Base-by-base conservation (phyloP, 2,329 filamentous ascomycete species). In the Penicillium sp. region DNA sequence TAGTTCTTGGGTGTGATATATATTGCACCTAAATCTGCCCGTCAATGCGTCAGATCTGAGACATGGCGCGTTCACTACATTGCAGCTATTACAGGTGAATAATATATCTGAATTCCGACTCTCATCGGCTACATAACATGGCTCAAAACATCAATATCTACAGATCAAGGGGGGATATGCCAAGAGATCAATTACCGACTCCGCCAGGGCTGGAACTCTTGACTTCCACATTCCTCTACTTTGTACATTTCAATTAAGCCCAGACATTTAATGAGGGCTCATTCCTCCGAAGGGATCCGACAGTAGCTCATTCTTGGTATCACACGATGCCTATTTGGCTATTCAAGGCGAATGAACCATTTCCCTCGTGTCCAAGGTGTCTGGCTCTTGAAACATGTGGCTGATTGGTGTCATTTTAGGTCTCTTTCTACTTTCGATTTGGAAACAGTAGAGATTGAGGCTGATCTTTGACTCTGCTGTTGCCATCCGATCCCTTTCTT, bases 371-470 rank as follows among this genome's bases (percentile, higher is more conserved):
- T 19, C 7, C 10, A 35, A 38, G 8, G n/a, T 21, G 41, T 49
- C 23, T n/a, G 43, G 12, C 27, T 12, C 51, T 25, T 62, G 57
- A 61, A 61, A 59, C 56, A 33, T 31, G 54, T 58, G 60, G 54
- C 52, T 58, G 42, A 37, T 42, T 27, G 13, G 9, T 31, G 31
- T 33, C 29, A 49, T 33, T 27, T 40, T 3, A 27, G 37, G 38
- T 31, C 40, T 21, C 19, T 45, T 35, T 12, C 12, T 12, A 19
- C 48, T 31, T 37, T 21, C 35, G 27, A 17, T 6, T 23, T 27
- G n/a, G 23, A 35, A 17, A 19, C 21, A 45, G 48, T 37, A 45
- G 19, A 10, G 19, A 33, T 23, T 21, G 21, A 45, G 29, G 8
- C 45, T 56, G 19, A 15, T 19, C 13, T 12, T 29, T 23, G 43